Base-by-base conservation (phyloP, 2,329 filamentous ascomycete genomes). In the Herpomyces periplanetae region DNA sequence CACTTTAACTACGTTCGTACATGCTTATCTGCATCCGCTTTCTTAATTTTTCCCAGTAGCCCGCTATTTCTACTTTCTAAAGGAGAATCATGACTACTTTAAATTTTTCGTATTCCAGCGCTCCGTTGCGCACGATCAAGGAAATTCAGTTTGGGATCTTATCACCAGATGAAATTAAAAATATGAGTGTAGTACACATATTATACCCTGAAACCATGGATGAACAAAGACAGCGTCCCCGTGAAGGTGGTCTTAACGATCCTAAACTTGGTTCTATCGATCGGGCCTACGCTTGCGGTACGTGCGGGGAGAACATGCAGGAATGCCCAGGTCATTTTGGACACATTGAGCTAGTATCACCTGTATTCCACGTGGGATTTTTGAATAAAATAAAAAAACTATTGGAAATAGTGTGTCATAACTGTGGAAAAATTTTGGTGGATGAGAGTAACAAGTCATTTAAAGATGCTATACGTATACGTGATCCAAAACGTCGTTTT, bases 201-300 rank as follows among this genome's bases (percentile, higher is more conserved):
- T 54, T 80, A 39, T 91, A 88, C 37, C 73, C 80, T n/a, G 80
- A 96, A 47, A 91, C 80, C 11, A 88, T 96, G 80, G 80, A 96
- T 36, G 80, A 96, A 41, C 63, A 63, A 39, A 65, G 73, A 34
- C 61, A 66, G 29, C 68, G 68, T 37, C 80, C 80, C 27, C 69
- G 80, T 30, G 64, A 80, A 25, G 62, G 64, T 35, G 80, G 80
- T 34, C 49, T 91, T 29, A 91, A 91, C 38, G 80, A 99, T 37
- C 73, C 80, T 27, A 65, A 73, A 30, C 60, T 99, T 19, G 80
- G 80, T 23, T 87, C 80, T 19, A 87, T 96, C 37, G 84, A 96
- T 39, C 61, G 80, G 27, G 64, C 71, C 36, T 84, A 69, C 47
- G 69, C 71, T 41, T 99, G 80, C 46, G 73, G 65, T 34, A 91